Evolutionary conservation across 768 basidiomycete genomes (phyloP), one percentile per base, ranked within the genome.

Genomic region (Guyanaporus albipodus): DNA sequence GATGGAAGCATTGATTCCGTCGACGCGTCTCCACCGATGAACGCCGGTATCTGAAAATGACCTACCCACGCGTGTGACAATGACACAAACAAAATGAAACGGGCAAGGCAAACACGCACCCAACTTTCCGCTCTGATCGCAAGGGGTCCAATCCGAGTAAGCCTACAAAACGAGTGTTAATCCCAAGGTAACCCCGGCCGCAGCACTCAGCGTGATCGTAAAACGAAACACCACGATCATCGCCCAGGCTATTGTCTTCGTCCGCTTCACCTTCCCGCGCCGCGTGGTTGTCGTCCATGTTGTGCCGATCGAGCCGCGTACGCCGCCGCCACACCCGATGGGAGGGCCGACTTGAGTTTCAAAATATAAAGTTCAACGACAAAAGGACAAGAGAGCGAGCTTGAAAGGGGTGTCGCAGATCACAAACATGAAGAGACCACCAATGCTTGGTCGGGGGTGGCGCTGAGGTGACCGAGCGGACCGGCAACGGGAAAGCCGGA

Each of bases 371-470:
- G 79, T 52, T 75, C 28, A 82, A 65, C 2, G 82, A n/a, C n/a
- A n/a, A n/a, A n/a, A 81, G 46, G 83, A 78, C 44, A 79, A 70
- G 76, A 85, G 85, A 63, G 83, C 80, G 8, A 82, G 74, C 37
- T 79, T 80, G 51, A 79, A 82, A 69, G 82, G 79, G 31, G 75
- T 76, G 38, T 75, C 71, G 50, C 72, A 75, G 11, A 72, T 62
- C 8, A 77, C 77, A 32, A 83, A 69, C 1, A 78, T 74, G 50
- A 82, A 77, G 15, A 83, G 66, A 38, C 70, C 73, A 3, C 79
- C 81, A 38, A 78, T 68, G 46, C 82, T 23, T 77, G 52, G 35
- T 70, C 46, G 4, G 82, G 80, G 7, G 67, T 50, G 8, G 59
- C 59, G 12, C 72, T 70, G 19, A 82, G 63, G 8, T 82, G 71